phyloP scores from a whole-genome alignment of 1,284 basidiomycete genomes.

The Bondarzewia mesenterica region DNA sequence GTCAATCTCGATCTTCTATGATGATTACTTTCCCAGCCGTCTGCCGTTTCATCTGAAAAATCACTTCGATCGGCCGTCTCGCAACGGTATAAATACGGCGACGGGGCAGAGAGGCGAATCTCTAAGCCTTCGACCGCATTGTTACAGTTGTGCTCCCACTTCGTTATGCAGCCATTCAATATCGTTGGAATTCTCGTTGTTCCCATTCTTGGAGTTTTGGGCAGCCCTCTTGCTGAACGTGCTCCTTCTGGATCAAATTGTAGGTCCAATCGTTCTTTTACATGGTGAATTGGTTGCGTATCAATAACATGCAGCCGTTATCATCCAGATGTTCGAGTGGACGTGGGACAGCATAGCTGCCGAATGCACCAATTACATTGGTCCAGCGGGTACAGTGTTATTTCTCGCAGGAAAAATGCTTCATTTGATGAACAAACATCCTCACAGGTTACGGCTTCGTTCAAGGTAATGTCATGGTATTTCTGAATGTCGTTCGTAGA shows the following conservation, averaged over 20 bases:
- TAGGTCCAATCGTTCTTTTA: not conserved
- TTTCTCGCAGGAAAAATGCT: not conserved
- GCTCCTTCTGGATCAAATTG: not conserved
- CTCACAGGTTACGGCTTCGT: constrained; percentile 31
- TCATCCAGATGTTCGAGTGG: constrained; percentile 29
- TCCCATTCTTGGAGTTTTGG: not conserved
- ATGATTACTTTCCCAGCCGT: not conserved
- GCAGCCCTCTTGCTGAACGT: not conserved
- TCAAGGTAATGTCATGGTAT: constrained; percentile 34
- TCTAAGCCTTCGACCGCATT: not conserved
- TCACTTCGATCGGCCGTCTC: not conserved
- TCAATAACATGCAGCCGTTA: constrained; percentile 9
- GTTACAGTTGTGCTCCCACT: not conserved
- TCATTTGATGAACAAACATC: too few species aligned
- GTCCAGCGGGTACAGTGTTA: constrained; percentile 35
- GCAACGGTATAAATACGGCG: not conserved
- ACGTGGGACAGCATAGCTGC: constrained; percentile 45
- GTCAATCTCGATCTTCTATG: not conserved
- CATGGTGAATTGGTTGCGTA: not conserved
- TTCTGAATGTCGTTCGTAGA: not conserved
- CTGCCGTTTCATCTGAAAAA: not conserved
- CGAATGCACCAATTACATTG: constrained; percentile 59
- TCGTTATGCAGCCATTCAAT: not conserved
- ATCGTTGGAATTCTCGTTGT: not conserved
- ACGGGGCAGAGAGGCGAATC: not conserved